phyloP scores from a whole-genome alignment of 331 rosid genomes.

The Malus hybrid region DNA sequence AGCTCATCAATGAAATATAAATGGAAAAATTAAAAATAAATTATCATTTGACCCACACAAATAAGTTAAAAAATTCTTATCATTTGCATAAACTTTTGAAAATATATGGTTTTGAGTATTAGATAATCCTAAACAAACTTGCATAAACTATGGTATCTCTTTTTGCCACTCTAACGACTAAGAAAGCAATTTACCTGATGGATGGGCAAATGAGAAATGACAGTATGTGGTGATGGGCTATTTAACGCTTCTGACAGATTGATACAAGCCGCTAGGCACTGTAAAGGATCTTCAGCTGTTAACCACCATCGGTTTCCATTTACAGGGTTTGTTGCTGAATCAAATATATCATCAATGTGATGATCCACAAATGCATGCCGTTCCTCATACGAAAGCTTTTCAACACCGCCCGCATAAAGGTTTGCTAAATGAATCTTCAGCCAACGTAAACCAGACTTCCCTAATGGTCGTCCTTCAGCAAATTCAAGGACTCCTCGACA shows the following conservation, averaged over 20 bases:
- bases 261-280: conserved; percentile 80
- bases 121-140: background rate
- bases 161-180: background rate
- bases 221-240: conserved; percentile 64
- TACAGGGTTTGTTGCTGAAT: conserved; percentile 69
- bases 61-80: background rate
- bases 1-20: background rate
- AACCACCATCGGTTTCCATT: conserved; percentile 82
- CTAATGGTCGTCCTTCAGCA: conserved; percentile 75
- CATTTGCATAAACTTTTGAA: background rate
- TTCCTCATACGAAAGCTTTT: conserved; percentile 67
- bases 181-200: conserved; percentile 55
- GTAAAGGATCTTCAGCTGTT: conserved; percentile 84
- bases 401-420: conserved; percentile 64
- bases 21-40: background rate
- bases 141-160: background rate
- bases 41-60: background rate
- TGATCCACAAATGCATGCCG: conserved; percentile 66
- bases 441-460: conserved; percentile 70
- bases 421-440: conserved; percentile 83
- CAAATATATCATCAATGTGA: conserved; percentile 62
- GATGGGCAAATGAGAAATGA: conserved; percentile 69
- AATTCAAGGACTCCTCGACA: conserved; percentile 86
- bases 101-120: background rate
- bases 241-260: conserved; percentile 72